Percentiles rank a stretch among this genome's conserved stretches.
These are phyloP conservation scores for Petunia secreta DNA, from an alignment of 257 asterid species.

Conservation along the genomic window DNA sequence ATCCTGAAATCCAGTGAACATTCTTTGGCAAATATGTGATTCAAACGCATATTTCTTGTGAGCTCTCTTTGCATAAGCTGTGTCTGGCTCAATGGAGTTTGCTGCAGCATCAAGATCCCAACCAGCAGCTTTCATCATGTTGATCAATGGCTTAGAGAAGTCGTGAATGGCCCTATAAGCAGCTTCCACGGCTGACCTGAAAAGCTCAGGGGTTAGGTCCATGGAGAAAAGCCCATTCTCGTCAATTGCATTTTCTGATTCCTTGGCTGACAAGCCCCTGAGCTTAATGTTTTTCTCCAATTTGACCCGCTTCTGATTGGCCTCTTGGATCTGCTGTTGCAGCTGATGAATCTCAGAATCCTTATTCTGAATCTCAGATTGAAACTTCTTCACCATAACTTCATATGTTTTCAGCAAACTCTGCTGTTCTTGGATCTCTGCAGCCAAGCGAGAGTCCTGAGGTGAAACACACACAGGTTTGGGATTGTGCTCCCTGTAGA, in stretches of 20 bases:
- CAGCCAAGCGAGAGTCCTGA: constrained; percentile 95
- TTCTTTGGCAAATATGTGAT: constrained; percentile 90
- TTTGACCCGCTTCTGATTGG: constrained; percentile 84
- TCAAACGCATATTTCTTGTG: constrained; percentile 98
- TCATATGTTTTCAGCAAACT: constrained; percentile 89
- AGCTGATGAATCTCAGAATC: constrained; percentile 83
- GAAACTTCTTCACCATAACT: constrained; percentile 98
- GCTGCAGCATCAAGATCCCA: constrained; percentile 99
- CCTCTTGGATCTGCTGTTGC: constrained; percentile 94
- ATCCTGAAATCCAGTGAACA: constrained; percentile 93
- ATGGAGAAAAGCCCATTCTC: constrained; percentile 50
- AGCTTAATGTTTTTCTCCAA: constrained; percentile 96
- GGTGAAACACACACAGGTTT: constrained; percentile 90
- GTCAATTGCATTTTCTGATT: constrained; percentile 66
- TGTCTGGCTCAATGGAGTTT: constrained; percentile 76
- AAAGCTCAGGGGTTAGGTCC: constrained; percentile 78
- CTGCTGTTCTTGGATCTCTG: constrained; percentile 99
- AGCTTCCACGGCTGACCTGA: constrained; percentile 74
- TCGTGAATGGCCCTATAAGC: constrained; percentile 90
- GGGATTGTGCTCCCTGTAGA: constrained; percentile 94
- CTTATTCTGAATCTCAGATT: constrained; percentile 97
- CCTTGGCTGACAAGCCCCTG: constrained; percentile 85
- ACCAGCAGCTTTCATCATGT: constrained; percentile 99
- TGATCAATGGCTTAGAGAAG: constrained; percentile 94
- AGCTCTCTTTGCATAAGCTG: constrained; percentile 83